A percentile compares a stretch with the other conserved stretches of the same genome.
These are phyloP conservation scores for Dunaliella sp. DNA, from an alignment of 139 green algal species.

Conservation along the genomic window DNA sequence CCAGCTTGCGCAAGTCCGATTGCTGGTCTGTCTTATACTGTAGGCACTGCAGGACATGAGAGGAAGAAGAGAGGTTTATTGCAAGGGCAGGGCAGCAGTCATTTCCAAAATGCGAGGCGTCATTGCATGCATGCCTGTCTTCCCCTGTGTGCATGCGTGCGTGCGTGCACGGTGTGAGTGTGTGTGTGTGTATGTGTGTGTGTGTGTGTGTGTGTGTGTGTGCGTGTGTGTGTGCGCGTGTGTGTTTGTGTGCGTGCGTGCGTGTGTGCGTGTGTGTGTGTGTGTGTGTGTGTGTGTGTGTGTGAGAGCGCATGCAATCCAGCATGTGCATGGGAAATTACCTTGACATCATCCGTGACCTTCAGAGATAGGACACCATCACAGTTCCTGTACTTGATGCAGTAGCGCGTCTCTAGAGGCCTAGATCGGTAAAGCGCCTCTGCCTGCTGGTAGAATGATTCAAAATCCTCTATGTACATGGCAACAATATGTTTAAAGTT, in stretches of 20 bases:
- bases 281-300: neutral
- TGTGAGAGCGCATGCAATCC: neutral
- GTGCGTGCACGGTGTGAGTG: too few relatives aligned
- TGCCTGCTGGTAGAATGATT: slow-evolving; percentile 71
- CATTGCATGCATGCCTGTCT: neutral
- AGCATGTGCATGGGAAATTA: slow-evolving; percentile 38
- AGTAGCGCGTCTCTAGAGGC: slow-evolving; percentile 78
- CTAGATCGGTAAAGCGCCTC: slow-evolving; percentile 60
- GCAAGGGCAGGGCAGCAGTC: neutral
- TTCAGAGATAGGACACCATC: slow-evolving; percentile 85
- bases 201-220: too few relatives aligned
- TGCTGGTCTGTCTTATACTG: slow-evolving; percentile 90
- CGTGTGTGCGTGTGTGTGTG: neutral
- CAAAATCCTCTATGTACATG: slow-evolving; percentile 77
- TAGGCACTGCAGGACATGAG: slow-evolving; percentile 59
- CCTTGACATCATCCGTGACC: slow-evolving; percentile 80
- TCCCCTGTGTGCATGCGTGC: too few relatives aligned
- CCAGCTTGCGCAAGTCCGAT: slow-evolving; percentile 82
- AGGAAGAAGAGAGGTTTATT: neutral
- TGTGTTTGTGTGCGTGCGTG: too few relatives aligned
- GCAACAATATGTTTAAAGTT: too few relatives aligned
- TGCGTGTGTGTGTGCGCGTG: too few relatives aligned
- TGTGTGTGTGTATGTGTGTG: too few relatives aligned
- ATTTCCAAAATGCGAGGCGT: neutral
- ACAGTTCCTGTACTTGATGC: slow-evolving; percentile 83